Conservation (phyloP, 2,329 filamentous ascomycete species). For the Venturia pyrina region DNA sequence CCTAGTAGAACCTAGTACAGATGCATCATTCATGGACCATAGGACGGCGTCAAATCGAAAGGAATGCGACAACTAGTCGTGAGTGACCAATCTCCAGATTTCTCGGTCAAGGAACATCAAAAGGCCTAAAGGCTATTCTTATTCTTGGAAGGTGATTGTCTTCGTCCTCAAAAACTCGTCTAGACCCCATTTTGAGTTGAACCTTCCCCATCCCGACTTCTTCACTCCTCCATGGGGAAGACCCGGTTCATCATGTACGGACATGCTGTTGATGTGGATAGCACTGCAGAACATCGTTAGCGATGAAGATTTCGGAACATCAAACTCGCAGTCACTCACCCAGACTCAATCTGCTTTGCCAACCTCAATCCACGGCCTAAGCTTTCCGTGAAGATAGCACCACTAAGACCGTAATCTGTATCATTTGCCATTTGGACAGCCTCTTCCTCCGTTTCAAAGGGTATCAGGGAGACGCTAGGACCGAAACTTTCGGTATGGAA, state of each 20-base stretch:
- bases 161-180: slow-evolving; percentile 37
- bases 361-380: slow-evolving; percentile 22
- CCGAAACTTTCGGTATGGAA: slow-evolving; percentile 30
- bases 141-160: slow-evolving; percentile 29
- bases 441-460: slow-evolving; percentile 30
- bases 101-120: not conserved
- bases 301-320: not conserved
- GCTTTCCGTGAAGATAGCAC: slow-evolving; percentile 29
- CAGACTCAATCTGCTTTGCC: slow-evolving; percentile 16
- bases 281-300: slow-evolving; percentile 22
- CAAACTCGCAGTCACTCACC: not conserved
- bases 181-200: slow-evolving; percentile 35
- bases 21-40: not conserved
- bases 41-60: not conserved
- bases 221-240: slow-evolving; percentile 42
- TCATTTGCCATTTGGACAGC: slow-evolving; percentile 28
- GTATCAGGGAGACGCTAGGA: slow-evolving; percentile 24
- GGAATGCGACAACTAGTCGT: not conserved
- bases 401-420: slow-evolving; percentile 29
- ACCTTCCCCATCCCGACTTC: slow-evolving; percentile 39
- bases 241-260: slow-evolving; percentile 37
- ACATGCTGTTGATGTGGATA: slow-evolving; percentile 43
- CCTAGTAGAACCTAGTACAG: not conserved
- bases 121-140: not conserved
- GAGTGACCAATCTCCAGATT: not conserved